Conservation (phyloP, 225 moss, liverwort and hornwort genomes). For the Antitrichia curtipendula region DNA sequence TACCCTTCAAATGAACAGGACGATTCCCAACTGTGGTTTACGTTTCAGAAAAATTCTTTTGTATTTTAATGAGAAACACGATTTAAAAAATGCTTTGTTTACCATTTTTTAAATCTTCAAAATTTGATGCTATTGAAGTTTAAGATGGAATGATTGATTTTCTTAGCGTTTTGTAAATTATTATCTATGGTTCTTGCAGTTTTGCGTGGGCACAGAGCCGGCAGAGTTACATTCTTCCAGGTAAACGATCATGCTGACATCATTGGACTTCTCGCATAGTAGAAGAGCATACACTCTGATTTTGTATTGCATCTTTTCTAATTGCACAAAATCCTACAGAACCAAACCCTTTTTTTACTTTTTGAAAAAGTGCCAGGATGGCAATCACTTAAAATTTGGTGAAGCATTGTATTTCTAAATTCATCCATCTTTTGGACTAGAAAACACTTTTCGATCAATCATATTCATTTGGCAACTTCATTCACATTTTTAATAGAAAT, state of each 20-base stretch:
- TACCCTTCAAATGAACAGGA: too few species aligned
- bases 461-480: too few species aligned
- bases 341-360: too few species aligned
- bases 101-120: background rate
- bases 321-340: background rate
- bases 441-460: too few species aligned
- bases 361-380: too few species aligned
- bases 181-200: constrained; percentile 18
- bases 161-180: background rate
- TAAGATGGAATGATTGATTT: background rate
- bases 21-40: too few species aligned
- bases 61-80: background rate
- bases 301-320: background rate
- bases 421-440: too few species aligned
- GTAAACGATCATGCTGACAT: constrained; percentile 6
- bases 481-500: too few species aligned
- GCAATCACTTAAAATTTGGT: too few species aligned
- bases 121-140: background rate
- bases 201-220: constrained; percentile 71
- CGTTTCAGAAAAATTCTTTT: background rate
- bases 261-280: background rate
- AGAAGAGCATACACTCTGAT: background rate
- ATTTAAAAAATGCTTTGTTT: background rate
- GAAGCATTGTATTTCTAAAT: too few species aligned
- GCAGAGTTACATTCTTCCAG: constrained; percentile 54